Percentiles rank a stretch among this genome's conserved stretches.
Conservation (phyloP, 345 rosid species). For the Rhizophora mangle region DNA sequence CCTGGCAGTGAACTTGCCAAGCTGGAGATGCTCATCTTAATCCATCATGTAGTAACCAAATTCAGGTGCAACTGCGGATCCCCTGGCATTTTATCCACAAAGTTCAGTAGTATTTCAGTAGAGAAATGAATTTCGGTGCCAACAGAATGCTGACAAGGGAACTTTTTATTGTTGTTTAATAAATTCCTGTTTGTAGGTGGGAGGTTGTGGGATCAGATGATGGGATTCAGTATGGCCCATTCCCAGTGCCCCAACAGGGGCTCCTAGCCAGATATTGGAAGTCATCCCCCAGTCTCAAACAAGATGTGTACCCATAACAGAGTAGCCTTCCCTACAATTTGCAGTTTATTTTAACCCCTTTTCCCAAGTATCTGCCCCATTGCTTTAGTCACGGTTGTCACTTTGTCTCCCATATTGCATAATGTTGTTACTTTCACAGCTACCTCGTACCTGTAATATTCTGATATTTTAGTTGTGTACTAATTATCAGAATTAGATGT, state of each 20-base stretch:
- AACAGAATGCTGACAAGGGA: neutral
- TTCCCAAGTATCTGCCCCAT: no score
- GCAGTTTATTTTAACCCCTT: no score
- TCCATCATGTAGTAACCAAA: slow-evolving; percentile 46
- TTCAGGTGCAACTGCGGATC: slow-evolving; percentile 31
- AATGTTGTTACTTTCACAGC: no score
- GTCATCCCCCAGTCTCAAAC: neutral
- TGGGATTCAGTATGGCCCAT: slow-evolving; percentile 29
- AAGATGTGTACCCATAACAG: no score
- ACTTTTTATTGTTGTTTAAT: neutral
- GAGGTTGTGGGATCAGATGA: slow-evolving; percentile 14
- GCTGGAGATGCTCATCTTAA: slow-evolving; percentile 42
- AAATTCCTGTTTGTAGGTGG: slow-evolving; percentile 16
- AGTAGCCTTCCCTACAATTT: no score
- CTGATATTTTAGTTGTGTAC: no score
- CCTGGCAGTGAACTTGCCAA: slow-evolving; percentile 57
- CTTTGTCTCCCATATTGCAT: no score
- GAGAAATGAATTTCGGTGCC: no score
- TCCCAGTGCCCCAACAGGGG: slow-evolving; percentile 26
- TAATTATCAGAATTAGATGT: no score
- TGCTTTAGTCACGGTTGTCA: no score
- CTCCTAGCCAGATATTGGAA: slow-evolving; percentile 31
- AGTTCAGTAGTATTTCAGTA: no score
- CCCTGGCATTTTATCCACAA: neutral
- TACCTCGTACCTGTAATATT: no score